Conservation (phyloP, 2,329 filamentous ascomycete species). For the Trichoderma breve region DNA sequence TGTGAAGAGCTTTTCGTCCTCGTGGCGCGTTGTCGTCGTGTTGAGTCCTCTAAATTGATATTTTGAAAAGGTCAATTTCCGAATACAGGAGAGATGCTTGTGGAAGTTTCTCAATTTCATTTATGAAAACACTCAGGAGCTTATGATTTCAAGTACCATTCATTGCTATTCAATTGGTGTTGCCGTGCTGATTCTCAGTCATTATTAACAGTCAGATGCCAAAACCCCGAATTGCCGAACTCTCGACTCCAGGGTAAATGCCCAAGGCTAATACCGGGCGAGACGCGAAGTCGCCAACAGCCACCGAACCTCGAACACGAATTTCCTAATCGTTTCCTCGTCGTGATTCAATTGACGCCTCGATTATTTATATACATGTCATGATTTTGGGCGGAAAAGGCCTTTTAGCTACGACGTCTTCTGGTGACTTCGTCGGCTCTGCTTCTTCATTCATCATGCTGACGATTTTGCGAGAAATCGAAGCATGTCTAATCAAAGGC, state of each 20-base stretch:
- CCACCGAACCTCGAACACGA: not conserved
- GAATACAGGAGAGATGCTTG: not conserved
- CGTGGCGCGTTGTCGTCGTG: not conserved
- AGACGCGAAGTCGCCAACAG: not conserved
- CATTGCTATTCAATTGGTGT: not conserved
- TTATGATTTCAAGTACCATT: rapidly evolving
- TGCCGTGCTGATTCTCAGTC: not conserved
- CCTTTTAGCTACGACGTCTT: not conserved
- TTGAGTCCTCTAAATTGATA: not conserved
- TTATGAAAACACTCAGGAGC: not conserved
- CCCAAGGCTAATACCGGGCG: not conserved
- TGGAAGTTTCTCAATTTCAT: not conserved
- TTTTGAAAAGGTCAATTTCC: not conserved
- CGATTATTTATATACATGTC: not conserved
- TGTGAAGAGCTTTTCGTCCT: not conserved
- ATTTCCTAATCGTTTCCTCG: not conserved
- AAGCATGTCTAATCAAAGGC: not conserved
- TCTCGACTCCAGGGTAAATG: not conserved
- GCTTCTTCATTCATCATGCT: not conserved
- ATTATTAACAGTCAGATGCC: not conserved
- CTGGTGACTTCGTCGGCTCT: not conserved
- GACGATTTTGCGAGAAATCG: not conserved
- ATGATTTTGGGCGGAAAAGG: not conserved
- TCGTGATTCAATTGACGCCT: not conserved
- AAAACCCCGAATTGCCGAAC: not conserved